Evolutionary conservation across 192 early-diverging fungal species (phyloP).

Genomic region (Pilaira anomala): DNA sequence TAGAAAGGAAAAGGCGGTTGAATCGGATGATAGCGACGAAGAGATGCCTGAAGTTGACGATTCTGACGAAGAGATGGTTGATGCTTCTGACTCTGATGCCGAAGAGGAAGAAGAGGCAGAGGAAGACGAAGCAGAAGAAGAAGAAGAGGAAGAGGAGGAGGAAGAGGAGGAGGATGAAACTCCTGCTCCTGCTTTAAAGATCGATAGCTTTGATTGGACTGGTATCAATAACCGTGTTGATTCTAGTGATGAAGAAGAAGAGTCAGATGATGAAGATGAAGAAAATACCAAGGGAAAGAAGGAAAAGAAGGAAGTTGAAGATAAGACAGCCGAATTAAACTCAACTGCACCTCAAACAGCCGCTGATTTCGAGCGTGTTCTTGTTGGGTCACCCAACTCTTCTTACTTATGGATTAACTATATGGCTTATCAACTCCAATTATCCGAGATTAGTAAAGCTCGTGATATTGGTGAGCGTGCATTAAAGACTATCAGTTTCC

Average conservation of each 20-base stretch:
- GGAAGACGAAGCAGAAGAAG: conserved; percentile 22
- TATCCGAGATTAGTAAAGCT: conserved; percentile 91
- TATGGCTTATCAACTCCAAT: conserved; percentile 97
- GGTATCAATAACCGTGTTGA: conserved; percentile 43
- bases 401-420: conserved; percentile 99
- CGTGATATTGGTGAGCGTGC: conserved; percentile 92
- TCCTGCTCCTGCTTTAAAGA: conserved; percentile 28
- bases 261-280: conserved; percentile 26
- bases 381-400: conserved; percentile 92
- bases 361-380: conserved; percentile 87
- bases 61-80: conserved; percentile 21
- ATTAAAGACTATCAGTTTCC: conserved; percentile 83
- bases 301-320: conserved; percentile 57
- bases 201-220: conserved; percentile 40
- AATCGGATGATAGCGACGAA: conserved; percentile 36
- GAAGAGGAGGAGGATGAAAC: conserved; percentile 32
- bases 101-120: conserved; percentile 21
- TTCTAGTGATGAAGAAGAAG: conserved; percentile 44
- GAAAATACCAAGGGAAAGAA: conserved; percentile 54
- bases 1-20: conserved; percentile 36
- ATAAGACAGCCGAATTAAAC: conserved; percentile 65
- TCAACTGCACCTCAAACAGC: conserved; percentile 71
- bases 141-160: conserved; percentile 32
- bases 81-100: conserved; percentile 29
- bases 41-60: conserved; percentile 41